A percentile compares a stretch with the other conserved stretches of the same genome.
Evolutionary conservation across 768 basidiomycete species (phyloP).

Genomic region (Mycena epipterygia): DNA sequence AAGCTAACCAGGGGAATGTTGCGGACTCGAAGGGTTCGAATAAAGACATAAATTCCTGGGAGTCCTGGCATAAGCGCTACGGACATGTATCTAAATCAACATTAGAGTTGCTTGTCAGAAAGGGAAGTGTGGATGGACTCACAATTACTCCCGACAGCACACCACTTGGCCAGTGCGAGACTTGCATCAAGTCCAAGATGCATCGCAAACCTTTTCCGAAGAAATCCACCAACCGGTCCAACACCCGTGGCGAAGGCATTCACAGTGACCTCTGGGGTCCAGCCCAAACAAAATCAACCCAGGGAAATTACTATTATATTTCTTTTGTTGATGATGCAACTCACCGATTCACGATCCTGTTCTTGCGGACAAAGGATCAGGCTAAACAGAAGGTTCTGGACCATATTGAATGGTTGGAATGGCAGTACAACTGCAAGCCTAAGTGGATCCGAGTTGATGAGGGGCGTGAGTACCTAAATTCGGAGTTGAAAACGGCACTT

Average conservation of each 20-base stretch:
- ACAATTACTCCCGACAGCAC: constrained; percentile 2
- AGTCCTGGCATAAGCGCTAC: constrained; percentile 11
- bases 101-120: constrained; percentile 1
- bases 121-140: constrained; percentile 4
- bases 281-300: too few relatives aligned
- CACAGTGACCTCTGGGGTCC: constrained; percentile 9
- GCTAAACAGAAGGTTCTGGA: constrained; percentile 34
- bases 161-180: not conserved
- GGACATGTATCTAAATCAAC: not conserved
- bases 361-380: constrained; percentile 37
- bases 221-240: not conserved
- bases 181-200: constrained; percentile 18
- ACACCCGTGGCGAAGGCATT: not conserved
- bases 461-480: constrained; percentile 48
- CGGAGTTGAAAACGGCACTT: constrained; percentile 37
- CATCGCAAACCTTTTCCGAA: constrained; percentile 11
- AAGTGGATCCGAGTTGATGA: constrained; percentile 42
- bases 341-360: constrained; percentile 26
- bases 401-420: constrained; percentile 29
- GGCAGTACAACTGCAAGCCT: constrained; percentile 17
- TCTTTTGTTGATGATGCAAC: too few relatives aligned
- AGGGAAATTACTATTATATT: too few relatives aligned
- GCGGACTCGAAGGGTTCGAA: not conserved
- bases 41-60: not conserved
- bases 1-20: not conserved